Evolutionary conservation across 192 early-diverging fungal species (phyloP).

Genomic region (Rhizophagus sp.): DNA sequence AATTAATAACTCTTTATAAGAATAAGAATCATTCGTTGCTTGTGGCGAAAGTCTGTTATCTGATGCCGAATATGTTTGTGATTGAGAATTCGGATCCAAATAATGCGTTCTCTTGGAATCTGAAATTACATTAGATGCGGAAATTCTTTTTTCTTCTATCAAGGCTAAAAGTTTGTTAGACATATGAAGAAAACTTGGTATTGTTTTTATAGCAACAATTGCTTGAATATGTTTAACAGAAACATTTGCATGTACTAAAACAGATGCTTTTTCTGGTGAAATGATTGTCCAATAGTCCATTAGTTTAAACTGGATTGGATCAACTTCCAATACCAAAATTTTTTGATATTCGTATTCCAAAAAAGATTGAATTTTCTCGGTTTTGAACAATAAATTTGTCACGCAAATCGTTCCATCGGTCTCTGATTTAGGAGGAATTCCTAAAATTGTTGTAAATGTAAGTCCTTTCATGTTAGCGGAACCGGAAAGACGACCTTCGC

Average conservation of each 20-base stretch:
- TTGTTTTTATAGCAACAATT: constrained; percentile 46
- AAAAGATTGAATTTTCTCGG: constrained; percentile 53
- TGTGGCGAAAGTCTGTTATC: not conserved
- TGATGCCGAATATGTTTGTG: not conserved
- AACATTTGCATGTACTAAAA: constrained; percentile 36
- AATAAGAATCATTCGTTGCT: not conserved
- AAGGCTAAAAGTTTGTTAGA: constrained; percentile 43
- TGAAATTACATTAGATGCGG: constrained; percentile 14
- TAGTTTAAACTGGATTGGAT: constrained; percentile 50
- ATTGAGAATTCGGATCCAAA: not conserved
- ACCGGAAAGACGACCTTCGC: constrained; percentile 66
- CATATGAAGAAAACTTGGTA: constrained; percentile 61
- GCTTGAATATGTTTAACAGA: constrained; percentile 28
- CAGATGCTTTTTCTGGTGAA: constrained; percentile 30
- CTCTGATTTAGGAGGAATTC: constrained; percentile 2
- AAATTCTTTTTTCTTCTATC: constrained; percentile 56
- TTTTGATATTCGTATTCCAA: constrained; percentile 79
- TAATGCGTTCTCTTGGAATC: not conserved
- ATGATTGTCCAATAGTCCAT: constrained; percentile 51
- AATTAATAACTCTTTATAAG: constrained; percentile 18
- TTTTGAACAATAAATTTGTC: constrained; percentile 43
- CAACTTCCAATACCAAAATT: constrained; percentile 62
- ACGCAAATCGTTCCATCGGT: constrained; percentile 39
- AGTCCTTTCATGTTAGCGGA: constrained; percentile 34
- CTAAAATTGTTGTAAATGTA: constrained; percentile 30